These are phyloP conservation scores for Diaporthe sp. DNA, from an alignment of 2,329 filamentous ascomycete species.

Conservation along the genomic window DNA sequence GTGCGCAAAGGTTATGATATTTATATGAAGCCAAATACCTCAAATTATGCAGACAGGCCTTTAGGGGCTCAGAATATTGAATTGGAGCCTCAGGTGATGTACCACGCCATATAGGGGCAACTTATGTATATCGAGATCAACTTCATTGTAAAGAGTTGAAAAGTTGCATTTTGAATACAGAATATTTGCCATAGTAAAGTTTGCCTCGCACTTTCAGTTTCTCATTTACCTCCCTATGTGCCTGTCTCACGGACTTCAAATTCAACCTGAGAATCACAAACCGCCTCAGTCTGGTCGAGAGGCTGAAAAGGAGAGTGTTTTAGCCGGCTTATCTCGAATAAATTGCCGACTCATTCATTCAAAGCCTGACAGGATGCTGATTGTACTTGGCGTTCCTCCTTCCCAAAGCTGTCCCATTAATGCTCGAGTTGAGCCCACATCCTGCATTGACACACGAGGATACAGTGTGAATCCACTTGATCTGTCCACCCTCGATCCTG, in stretches of 20 bases:
- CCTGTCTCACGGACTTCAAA: background rate
- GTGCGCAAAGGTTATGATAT: background rate
- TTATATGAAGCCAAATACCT: background rate
- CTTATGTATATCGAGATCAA: background rate
- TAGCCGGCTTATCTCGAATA: background rate
- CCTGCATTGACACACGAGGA: conserved; percentile 39
- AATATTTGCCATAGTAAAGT: background rate
- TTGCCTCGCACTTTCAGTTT: background rate
- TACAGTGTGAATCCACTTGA: conserved; percentile 43
- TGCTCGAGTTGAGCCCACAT: conserved; percentile 37
- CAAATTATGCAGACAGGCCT: background rate
- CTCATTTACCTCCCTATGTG: background rate
- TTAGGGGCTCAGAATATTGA: background rate
- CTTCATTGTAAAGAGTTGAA: background rate
- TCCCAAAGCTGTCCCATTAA: background rate
- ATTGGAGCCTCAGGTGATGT: no score
- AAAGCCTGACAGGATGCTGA: background rate
- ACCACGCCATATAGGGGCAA: no score
- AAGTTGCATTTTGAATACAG: background rate
- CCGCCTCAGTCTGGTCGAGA: background rate
- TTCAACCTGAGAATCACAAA: background rate
- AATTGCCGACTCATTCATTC: background rate
- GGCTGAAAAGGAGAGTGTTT: background rate
- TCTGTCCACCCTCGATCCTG: conserved; percentile 41
- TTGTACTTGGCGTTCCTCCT: background rate